These are phyloP conservation scores for Typha latifolia DNA, from an alignment of 176 grass and related monocot genomes.

Conservation along the genomic window DNA sequence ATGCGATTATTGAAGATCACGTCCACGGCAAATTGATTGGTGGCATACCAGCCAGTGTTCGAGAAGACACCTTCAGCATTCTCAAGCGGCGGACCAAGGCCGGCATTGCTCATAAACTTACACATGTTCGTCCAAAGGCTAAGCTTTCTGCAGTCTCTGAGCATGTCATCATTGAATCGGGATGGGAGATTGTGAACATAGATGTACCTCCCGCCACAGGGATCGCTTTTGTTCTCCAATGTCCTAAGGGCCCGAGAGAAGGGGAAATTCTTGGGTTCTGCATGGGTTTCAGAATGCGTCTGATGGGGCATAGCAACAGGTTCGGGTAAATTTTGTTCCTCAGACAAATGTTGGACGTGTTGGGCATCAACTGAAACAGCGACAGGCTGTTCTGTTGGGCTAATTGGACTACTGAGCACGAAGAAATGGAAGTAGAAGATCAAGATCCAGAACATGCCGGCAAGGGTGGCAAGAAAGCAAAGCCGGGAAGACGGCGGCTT, in stretches of 20 bases:
- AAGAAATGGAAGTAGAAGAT: slow-evolving; percentile 94
- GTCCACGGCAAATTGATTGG: slow-evolving; percentile 85
- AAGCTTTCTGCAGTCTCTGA: slow-evolving; percentile 63
- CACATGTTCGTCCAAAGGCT: slow-evolving; percentile 97
- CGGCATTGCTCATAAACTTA: slow-evolving; percentile 84
- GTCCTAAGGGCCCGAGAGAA: slow-evolving; percentile 61
- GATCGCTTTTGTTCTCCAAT: slow-evolving; percentile 71
- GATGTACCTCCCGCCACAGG: slow-evolving; percentile 93
- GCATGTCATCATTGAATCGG: slow-evolving; percentile 91
- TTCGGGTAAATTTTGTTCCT: not conserved
- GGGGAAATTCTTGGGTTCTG: slow-evolving; percentile 31
- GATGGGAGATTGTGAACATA: slow-evolving; percentile 89
- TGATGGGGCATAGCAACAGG: not conserved
- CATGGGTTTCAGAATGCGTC: not conserved
- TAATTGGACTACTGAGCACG: slow-evolving; percentile 32
- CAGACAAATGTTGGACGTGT: not conserved
- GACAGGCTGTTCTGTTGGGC: slow-evolving; percentile 7
- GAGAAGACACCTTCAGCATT: slow-evolving; percentile 82
- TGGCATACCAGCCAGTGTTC: slow-evolving; percentile 77
- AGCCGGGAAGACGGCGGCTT: slow-evolving; percentile 61
- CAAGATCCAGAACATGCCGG: slow-evolving; percentile 84
- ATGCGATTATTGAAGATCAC: slow-evolving; percentile 93
- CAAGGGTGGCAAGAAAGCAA: slow-evolving; percentile 64
- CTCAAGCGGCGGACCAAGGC: slow-evolving; percentile 64
- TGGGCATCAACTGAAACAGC: slow-evolving; percentile 14